Conservation (phyloP, 768 basidiomycete genomes). For the Phylloporus sp. region DNA sequence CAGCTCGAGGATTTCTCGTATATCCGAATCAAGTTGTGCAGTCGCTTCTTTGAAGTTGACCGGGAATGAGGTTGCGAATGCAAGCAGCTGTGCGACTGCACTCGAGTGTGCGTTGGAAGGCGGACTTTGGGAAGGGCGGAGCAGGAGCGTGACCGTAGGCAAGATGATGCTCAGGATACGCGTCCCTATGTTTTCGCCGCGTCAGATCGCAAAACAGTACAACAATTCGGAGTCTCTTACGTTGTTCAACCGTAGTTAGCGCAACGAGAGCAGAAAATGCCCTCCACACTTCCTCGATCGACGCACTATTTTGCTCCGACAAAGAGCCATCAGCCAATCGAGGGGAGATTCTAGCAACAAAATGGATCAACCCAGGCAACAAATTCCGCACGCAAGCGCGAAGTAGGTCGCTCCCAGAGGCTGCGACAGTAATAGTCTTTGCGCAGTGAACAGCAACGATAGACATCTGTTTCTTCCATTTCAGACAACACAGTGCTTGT, state of each 20-base stretch:
- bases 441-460: constrained; percentile 89
- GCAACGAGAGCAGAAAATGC: constrained; percentile 64
- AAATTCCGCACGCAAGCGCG: constrained; percentile 67
- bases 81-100: constrained; percentile 62
- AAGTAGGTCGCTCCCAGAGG: constrained; percentile 61
- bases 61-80: constrained; percentile 67
- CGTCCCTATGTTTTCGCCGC: constrained; percentile 44
- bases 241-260: constrained; percentile 51
- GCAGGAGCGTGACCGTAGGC: constrained; percentile 67
- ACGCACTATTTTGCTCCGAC: constrained; percentile 52
- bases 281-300: constrained; percentile 77
- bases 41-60: constrained; percentile 83
- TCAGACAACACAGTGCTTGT: constrained; percentile 1
- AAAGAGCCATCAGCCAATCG: constrained; percentile 52
- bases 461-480: constrained; percentile 46
- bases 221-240: constrained; percentile 45
- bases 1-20: constrained; percentile 63
- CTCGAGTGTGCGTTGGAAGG: constrained; percentile 47
- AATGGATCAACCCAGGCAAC: constrained; percentile 78
- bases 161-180: constrained; percentile 66
- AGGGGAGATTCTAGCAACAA: constrained; percentile 64
- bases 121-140: constrained; percentile 46
- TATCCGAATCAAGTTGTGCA: constrained; percentile 51
- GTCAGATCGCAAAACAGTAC: constrained; percentile 10
- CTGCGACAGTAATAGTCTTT: constrained; percentile 74